Conservation (phyloP, 345 rosid species). For the Rhizophora apiculata region DNA sequence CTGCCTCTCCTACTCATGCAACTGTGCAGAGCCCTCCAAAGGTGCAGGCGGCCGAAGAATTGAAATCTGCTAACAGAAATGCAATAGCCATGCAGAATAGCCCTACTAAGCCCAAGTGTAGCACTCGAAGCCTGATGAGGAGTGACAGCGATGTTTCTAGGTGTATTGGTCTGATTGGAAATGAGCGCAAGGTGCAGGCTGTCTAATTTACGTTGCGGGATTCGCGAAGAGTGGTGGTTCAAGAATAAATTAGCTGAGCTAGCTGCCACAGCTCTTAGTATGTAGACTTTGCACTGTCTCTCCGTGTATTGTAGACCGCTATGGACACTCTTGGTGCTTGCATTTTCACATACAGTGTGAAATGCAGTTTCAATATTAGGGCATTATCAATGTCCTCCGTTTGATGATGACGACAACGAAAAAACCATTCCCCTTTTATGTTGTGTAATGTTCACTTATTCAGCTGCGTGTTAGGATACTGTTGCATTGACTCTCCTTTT, state of each 20-base stretch:
- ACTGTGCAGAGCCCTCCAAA: constrained; percentile 22
- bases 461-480: too few relatives aligned
- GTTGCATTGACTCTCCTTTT: too few relatives aligned
- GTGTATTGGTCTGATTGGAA: constrained; percentile 42
- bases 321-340: constrained; percentile 7
- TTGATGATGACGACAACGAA: too few relatives aligned
- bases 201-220: background rate
- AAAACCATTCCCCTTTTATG: too few relatives aligned
- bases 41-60: constrained; percentile 22
- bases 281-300: background rate
- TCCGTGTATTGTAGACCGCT: too few relatives aligned
- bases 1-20: constrained; percentile 40
- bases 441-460: too few relatives aligned
- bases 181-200: constrained; percentile 32
- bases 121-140: constrained; percentile 51
- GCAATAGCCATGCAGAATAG: constrained; percentile 35
- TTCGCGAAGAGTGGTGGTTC: too few relatives aligned
- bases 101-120: constrained; percentile 31
- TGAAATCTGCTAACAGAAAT: constrained; percentile 36
- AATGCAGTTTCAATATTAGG: too few relatives aligned
- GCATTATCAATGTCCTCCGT: too few relatives aligned
- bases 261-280: too few relatives aligned
- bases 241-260: too few relatives aligned
- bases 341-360: background rate
- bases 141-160: constrained; percentile 73